Evolutionary conservation across 163 green algal genomes (phyloP).

Genomic region (Chlorella variabilis): DNA sequence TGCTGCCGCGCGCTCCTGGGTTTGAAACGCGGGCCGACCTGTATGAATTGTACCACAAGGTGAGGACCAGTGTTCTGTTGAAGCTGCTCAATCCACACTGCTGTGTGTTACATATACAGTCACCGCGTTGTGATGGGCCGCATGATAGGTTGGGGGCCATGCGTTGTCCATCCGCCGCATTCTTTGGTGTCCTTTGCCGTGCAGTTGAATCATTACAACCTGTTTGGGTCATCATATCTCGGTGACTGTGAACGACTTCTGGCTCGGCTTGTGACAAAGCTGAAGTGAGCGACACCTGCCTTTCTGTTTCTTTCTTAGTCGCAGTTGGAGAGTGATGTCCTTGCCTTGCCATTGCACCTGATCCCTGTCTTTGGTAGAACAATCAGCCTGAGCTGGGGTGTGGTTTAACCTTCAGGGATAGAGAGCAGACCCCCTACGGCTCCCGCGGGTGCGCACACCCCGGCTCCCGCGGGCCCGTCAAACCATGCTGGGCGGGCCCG

Average conservation of each 20-base stretch:
- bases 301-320: neutral
- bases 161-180: no score
- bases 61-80: slow-evolving; percentile 42
- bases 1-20: slow-evolving; percentile 80
- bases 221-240: slow-evolving; percentile 49
- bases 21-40: slow-evolving; percentile 86
- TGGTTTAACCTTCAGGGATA: no score
- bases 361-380: no score
- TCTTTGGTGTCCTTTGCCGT: neutral
- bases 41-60: slow-evolving; percentile 88
- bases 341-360: neutral
- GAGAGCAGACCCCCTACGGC: no score
- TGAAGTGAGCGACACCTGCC: neutral
- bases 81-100: no score
- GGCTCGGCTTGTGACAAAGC: neutral
- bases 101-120: neutral
- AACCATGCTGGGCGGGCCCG: no score
- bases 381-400: no score
- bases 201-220: slow-evolving; percentile 80
- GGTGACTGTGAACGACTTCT: slow-evolving; percentile 30
- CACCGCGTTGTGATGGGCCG: no score
- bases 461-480: no score
- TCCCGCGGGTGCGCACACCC: no score
- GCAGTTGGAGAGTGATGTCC: no score
- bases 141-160: no score